Evolutionary conservation across 768 basidiomycete genomes (phyloP).

Genomic region (Austroboletus eburneus): DNA sequence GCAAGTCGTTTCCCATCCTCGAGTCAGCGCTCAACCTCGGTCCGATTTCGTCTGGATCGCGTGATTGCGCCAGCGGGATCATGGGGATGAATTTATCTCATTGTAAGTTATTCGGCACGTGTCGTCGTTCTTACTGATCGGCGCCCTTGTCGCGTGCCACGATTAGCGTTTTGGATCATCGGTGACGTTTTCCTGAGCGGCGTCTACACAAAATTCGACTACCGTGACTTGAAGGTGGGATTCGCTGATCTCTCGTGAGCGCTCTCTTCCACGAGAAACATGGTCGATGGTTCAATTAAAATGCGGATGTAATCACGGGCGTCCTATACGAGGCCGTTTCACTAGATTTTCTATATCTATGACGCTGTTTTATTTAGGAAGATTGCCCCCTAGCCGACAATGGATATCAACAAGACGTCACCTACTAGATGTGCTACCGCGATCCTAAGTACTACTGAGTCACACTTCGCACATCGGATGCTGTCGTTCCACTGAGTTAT

Average conservation of each 20-base stretch:
- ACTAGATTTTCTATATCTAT: too few species aligned
- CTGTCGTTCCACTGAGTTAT: too few species aligned
- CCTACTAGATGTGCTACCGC: too few species aligned
- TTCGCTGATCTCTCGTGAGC: slow-evolving; percentile 29
- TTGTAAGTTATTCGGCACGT: slow-evolving; percentile 4
- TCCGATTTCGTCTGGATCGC: slow-evolving; percentile 13
- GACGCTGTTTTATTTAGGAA: too few species aligned
- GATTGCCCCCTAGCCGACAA: too few species aligned
- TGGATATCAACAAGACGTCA: too few species aligned
- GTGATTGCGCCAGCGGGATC: slow-evolving; percentile 30
- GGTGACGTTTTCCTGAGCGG: slow-evolving; percentile 39
- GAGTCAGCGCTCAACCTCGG: slow-evolving; percentile 37
- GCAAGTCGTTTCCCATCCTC: slow-evolving; percentile 31
- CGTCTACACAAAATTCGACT: slow-evolving; percentile 42
- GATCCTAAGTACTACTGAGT: too few species aligned
- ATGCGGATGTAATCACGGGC: too few species aligned
- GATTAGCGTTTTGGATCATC: slow-evolving; percentile 27
- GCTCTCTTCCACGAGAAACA: too few species aligned
- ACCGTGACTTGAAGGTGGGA: slow-evolving; percentile 32
- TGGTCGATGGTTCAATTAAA: too few species aligned
- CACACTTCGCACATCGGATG: too few species aligned
- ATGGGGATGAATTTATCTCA: slow-evolving; percentile 5
- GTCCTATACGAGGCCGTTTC: too few species aligned
- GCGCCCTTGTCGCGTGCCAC: not conserved
- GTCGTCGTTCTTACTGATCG: not conserved